Evolutionary conservation across 2,329 filamentous ascomycete genomes (phyloP).

Genomic region (Colletotrichum cuscutae): DNA sequence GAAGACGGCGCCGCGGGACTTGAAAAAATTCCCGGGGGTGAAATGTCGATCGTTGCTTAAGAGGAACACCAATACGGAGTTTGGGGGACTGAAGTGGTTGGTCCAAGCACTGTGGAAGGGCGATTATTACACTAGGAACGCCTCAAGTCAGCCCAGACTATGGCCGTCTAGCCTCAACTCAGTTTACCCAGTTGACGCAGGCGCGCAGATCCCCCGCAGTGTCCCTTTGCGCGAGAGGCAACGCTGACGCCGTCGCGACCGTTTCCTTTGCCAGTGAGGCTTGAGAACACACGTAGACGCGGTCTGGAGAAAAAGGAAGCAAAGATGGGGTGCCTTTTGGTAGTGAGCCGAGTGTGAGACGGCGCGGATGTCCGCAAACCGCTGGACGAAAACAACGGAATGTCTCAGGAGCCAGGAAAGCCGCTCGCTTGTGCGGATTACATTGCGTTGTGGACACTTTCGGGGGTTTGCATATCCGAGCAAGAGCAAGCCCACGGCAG

Average conservation of each 20-base stretch:
- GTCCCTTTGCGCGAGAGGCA: conserved; percentile 9
- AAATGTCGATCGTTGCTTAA: conserved; percentile 5
- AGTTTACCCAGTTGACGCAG: conserved; percentile 7
- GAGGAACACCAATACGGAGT: neutral
- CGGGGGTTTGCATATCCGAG: too few species aligned
- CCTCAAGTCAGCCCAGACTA: conserved; percentile 20
- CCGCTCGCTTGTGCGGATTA: neutral
- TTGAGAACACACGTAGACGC: neutral
- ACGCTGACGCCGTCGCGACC: neutral
- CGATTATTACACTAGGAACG: conserved; percentile 4
- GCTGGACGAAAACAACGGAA: conserved; percentile 12
- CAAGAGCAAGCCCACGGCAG: neutral
- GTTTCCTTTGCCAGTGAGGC: neutral
- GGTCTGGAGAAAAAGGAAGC: neutral
- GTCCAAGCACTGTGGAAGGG: conserved; percentile 19
- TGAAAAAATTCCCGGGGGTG: neutral
- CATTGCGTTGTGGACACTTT: neutral
- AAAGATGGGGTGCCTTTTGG: neutral
- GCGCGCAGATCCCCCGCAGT: conserved; percentile 28
- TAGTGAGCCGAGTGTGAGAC: neutral
- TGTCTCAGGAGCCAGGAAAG: neutral
- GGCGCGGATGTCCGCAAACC: neutral
- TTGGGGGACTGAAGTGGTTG: neutral
- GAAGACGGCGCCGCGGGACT: neutral
- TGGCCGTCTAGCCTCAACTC: conserved; percentile 28